Conservation (phyloP, 2,329 filamentous ascomycete species). For the Cladosporium sp. region DNA sequence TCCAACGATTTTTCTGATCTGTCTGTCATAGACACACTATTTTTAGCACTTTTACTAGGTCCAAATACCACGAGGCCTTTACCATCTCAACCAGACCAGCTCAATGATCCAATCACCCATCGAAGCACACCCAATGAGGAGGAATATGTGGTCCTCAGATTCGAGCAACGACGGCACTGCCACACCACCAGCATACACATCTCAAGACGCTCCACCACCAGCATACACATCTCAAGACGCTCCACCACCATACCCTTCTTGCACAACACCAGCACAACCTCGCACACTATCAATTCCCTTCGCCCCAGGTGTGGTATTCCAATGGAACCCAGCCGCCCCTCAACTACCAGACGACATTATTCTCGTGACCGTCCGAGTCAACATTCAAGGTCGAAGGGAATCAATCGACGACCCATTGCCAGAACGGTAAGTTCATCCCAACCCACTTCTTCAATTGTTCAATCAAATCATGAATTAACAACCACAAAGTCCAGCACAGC, state of each 20-base stretch:
- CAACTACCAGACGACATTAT: conserved; percentile 20
- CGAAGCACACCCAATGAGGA: conserved; percentile 1
- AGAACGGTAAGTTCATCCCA: conserved; percentile 1
- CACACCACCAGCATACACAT: neutral
- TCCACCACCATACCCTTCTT: conserved; percentile 2
- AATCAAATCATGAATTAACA: neutral
- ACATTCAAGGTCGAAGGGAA: neutral
- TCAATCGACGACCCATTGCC: conserved; percentile 12
- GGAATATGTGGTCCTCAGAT: neutral
- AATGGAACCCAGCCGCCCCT: neutral
- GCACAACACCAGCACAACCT: neutral
- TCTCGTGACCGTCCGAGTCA: conserved; percentile 24
- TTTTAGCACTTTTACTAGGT: too few relatives aligned
- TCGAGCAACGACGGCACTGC: neutral
- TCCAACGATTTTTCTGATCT: too few relatives aligned
- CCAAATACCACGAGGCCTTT: too few relatives aligned
- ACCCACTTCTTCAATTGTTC: too few relatives aligned
- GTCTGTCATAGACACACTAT: too few relatives aligned
- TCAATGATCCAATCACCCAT: conserved; percentile 6
- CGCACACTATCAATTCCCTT: conserved; percentile 6
- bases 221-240: neutral
- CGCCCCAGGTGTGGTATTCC: neutral
- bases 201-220: conserved; percentile 2
- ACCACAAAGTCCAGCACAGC: conserved; percentile 18
- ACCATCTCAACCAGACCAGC: neutral